Percentiles rank a stretch among this genome's conserved stretches.
Conservation (phyloP, 495 filamentous ascomycete genomes). For the Glarea lozoyensis region DNA sequence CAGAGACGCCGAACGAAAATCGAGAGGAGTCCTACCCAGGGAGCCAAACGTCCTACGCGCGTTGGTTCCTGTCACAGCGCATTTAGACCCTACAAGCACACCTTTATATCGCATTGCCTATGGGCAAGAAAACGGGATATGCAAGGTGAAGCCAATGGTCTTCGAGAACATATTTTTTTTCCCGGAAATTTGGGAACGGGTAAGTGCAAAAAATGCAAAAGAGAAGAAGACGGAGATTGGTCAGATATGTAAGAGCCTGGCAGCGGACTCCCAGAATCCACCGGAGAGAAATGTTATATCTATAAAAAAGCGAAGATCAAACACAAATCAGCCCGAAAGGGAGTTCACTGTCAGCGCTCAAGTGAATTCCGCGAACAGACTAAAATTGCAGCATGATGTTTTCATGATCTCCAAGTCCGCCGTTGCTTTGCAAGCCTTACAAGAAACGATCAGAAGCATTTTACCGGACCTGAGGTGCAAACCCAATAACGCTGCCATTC, state of each 20-base stretch:
- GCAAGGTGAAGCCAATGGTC: neutral
- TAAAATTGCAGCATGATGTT: neutral
- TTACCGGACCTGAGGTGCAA: neutral
- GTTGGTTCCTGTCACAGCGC: neutral
- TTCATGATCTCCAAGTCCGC: neutral
- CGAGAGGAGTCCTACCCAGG: neutral
- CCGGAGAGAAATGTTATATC: neutral
- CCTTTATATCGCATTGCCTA: neutral
- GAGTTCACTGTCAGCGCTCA: neutral
- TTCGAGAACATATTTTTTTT: neutral
- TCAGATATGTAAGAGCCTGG: neutral
- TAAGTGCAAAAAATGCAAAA: neutral
- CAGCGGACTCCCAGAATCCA: neutral
- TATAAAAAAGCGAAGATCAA: neutral
- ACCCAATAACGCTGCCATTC: neutral
- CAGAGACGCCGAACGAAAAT: neutral
- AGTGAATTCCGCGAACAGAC: neutral
- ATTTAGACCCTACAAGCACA: neutral
- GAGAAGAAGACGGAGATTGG: neutral
- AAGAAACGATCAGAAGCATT: neutral
- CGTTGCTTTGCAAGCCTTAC: neutral
- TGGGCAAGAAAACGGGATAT: neutral
- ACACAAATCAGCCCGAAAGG: neutral
- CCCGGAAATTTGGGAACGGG: neutral
- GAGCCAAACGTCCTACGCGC: neutral